Evolutionary conservation across 768 basidiomycete species (phyloP), one percentile per base, ranked within the genome.

Genomic region (Podaxis sp.): DNA sequence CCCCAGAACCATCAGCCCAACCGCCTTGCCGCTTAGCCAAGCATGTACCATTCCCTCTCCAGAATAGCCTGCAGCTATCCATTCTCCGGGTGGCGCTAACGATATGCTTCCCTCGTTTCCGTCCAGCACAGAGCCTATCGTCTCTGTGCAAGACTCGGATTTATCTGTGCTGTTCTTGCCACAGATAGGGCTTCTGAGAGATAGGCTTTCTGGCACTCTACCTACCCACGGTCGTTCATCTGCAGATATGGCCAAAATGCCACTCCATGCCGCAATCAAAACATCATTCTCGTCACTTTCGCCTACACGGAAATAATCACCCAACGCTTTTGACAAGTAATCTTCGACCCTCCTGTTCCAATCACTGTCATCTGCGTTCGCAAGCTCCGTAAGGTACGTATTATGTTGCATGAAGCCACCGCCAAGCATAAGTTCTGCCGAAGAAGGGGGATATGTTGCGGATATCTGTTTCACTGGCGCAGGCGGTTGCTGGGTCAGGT

Each of bases 1-100:
- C 40, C 68, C 81, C 3, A 86, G 72, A 3, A 92, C 75, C 87
- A 88, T 88, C 57, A 75, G 66, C 11, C 85, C 88, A 19, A 89
- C 70, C 7, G 84, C 86, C 60, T 80, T 79, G 3, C 84, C 82
- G 61, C 85, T 80, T 71, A 86, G 69, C 87, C 88, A 89, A 0
- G 86, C 87, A 65, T 88, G 83, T 3, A 83, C 83, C 89, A 90
- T 89, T 1, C 89, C 89, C 66, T 92, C 89, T 0, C 89, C 89
- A 0, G 82, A 79, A 69, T 87, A 91, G 3, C 88, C 89, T 12
- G 86, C 88, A 15, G 85, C 77, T 15, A 90, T 79, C 90, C 89
- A 90, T 70, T 91, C 89, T 17, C 88, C 88, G 0, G 86, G 72
- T 22, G 68, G 61, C 1, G 78, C 75, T 9, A 75, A 63, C 22